Evolutionary conservation across 345 rosid species (phyloP).

Genomic region (Litchi chinensis): DNA sequence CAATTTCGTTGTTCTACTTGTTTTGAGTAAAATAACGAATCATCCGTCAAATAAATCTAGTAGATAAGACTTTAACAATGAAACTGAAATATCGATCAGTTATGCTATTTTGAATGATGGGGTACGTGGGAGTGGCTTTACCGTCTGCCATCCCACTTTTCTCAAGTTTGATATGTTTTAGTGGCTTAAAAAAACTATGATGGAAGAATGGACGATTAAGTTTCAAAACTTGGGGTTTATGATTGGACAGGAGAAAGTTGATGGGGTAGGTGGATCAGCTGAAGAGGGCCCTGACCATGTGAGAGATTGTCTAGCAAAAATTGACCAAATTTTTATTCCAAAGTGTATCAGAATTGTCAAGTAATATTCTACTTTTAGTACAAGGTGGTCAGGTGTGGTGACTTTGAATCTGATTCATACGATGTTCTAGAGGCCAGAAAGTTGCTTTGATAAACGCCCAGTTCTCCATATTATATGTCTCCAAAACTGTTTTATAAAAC

Average conservation of each 20-base stretch:
- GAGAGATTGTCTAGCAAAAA: not conserved
- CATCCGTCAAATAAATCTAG: too few species aligned
- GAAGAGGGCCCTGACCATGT: not conserved
- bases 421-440: not conserved
- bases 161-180: too few species aligned
- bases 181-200: too few species aligned
- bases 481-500: not conserved
- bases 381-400: not conserved
- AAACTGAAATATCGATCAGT: too few species aligned
- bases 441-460: not conserved
- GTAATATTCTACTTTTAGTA: not conserved
- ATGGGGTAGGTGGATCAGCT: slow-evolving; percentile 6
- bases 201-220: not conserved
- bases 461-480: not conserved
- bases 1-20: too few species aligned
- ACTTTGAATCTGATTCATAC: not conserved
- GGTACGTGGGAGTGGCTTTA: too few species aligned
- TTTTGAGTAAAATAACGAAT: too few species aligned
- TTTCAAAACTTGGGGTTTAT: not conserved
- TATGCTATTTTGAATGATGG: too few species aligned
- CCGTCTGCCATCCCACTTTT: too few species aligned
- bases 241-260: not conserved
- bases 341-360: not conserved
- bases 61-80: too few species aligned
- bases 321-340: not conserved